phyloP scores from a whole-genome alignment of 768 basidiomycete species.

The Termitomyces sp. region DNA sequence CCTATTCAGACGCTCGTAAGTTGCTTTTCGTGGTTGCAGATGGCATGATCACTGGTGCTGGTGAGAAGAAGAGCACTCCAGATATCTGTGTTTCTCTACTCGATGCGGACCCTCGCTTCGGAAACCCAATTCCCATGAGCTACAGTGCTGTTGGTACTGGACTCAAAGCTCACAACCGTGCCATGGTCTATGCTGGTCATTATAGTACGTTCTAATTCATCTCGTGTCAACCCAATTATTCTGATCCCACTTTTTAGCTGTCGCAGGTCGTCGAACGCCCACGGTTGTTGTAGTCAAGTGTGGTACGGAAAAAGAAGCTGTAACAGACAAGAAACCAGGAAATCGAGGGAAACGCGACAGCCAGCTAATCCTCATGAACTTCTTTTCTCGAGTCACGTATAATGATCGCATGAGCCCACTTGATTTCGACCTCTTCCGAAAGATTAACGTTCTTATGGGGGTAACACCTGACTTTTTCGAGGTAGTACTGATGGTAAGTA shows the following conservation, averaged over 20 bases:
- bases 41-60: conserved; percentile 97
- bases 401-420: conserved; percentile 98
- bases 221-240: not conserved
- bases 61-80: conserved; percentile 93
- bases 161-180: conserved; percentile 84
- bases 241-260: conserved; percentile 36
- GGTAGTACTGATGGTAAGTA: conserved; percentile 88
- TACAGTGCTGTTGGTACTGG: conserved; percentile 91
- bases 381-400: conserved; percentile 98
- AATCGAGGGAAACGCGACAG: conserved; percentile 98
- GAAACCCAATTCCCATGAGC: conserved; percentile 92
- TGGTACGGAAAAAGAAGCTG: conserved; percentile 81
- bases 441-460: conserved; percentile 95
- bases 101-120: conserved; percentile 92
- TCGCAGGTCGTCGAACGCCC: conserved; percentile 87
- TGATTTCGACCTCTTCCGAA: conserved; percentile 97
- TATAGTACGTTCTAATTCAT: conserved; percentile 62
- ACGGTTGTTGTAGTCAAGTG: conserved; percentile 95
- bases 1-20: conserved; percentile 89
- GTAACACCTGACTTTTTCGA: conserved; percentile 99
- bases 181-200: conserved; percentile 99
- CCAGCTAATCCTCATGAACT: conserved; percentile 99
- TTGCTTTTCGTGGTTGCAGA: conserved; percentile 93
- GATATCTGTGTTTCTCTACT: conserved; percentile 91
- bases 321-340: conserved; percentile 87